Evolutionary conservation across 331 rosid genomes (phyloP), one percentile per base, ranked within the genome.

Genomic region (Quercus tomentella): DNA sequence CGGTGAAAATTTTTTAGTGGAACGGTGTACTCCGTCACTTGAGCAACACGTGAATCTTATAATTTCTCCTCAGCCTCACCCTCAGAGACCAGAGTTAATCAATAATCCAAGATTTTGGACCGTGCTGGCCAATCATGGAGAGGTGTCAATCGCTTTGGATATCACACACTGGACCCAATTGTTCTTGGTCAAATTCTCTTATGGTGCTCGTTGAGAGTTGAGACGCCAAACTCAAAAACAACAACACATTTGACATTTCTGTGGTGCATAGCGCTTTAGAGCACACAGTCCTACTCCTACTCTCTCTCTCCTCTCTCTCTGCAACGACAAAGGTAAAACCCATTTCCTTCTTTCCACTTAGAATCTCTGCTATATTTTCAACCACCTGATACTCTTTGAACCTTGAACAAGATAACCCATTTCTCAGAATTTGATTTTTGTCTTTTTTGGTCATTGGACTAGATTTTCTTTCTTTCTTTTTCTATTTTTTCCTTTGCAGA

Each of bases 231-330:
- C 54, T 49, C 18, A 49, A 49, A 49, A 49, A 2, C 16, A 10
- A 3, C 54, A 2, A 0, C 45, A 41, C 45, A 41, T 41, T 41
- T 41, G 3, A 61, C n/a, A 33, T 79, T 76, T 86, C 17, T 82
- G 87, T 80, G 89, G 89, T 77, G 12, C 72, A 55, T 56, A 73
- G 2, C 22, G 61, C 74, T 9, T 9, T 73, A 31, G 60, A 67
- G 68, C 71, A 21, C n/a, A 5, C 60, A 41, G 23, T 25, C 56
- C 58, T 51, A 12, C 54, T 33, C 49, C 58, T 51, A 12, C 60
- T 31, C 41, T 33, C 25, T 52, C 25, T 57, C 56, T 7, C 20
- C 41, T 33, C 54, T 16, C 30, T 10, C 72, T 8, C 58, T 77
- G 74, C 74, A 65, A 45, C 77, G n/a, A 11, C 15, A 51, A 63